Evolutionary conservation across 176 grass and related monocot species (phyloP).

Genomic region (Paspalum notatum): DNA sequence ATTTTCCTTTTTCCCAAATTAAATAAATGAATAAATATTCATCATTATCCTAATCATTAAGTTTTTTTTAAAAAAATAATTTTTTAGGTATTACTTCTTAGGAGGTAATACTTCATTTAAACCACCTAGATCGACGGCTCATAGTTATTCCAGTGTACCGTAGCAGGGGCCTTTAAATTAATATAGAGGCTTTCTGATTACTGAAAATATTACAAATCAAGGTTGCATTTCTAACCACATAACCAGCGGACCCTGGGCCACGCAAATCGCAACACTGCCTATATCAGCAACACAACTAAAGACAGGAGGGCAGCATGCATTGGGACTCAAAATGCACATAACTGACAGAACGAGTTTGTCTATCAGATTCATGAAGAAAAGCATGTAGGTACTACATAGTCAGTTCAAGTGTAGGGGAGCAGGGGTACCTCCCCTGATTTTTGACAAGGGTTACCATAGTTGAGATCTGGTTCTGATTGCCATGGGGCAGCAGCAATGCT

Average conservation of each 20-base stretch:
- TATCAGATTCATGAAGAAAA: background rate
- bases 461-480: background rate
- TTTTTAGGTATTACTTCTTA: no score
- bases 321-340: conserved; percentile 8
- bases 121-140: no score
- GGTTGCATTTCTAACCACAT: background rate
- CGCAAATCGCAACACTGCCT: background rate
- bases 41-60: no score
- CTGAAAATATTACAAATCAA: background rate
- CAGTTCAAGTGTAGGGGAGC: background rate
- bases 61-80: no score
- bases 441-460: background rate
- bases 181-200: background rate
- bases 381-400: background rate
- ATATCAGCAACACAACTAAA: background rate
- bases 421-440: background rate
- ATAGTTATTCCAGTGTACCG: no score
- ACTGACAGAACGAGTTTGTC: background rate
- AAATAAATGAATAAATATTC: no score
- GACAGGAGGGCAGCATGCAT: background rate
- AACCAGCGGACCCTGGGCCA: background rate
- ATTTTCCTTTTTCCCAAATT: no score
- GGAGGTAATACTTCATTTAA: no score
- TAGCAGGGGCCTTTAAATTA: background rate
- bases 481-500: conserved; percentile 38